Base-by-base conservation (phyloP, 163 green algal species). In the Trebouxiophyceae sp. region DNA sequence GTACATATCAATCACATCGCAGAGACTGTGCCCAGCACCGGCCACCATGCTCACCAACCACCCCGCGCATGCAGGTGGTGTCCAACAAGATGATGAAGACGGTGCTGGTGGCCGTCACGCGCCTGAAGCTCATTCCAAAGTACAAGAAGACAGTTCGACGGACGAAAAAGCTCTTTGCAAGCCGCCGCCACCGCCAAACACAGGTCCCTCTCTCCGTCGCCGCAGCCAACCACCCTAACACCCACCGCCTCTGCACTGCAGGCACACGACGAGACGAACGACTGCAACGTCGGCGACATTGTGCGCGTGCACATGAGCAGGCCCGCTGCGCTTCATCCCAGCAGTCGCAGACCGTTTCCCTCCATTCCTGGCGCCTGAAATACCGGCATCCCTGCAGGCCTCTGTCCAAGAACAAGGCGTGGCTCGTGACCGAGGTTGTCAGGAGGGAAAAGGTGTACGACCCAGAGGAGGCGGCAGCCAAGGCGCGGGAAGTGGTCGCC, bases 31-130 rank as follows among this genome's bases (percentile, higher is more conserved):
- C n/a, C n/a, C n/a, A n/a, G n/a, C n/a, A n/a, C n/a, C n/a, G n/a
- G n/a, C n/a, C n/a, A n/a, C n/a, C n/a, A n/a, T 50, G 39, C 39
- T 50, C 16, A 50, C 39, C 39, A 8, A 50, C 8, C 39, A n/a
- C 8, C 39, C 39, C 16, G 39, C 39, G 8, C 31, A 26, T 70
- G 65, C 70, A 86, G 79, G 79, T 86, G 31, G 65, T 86, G 4
- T 86, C 80, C 19, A 84, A 82, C 54, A 63, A 63, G 20, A 86
- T 86, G 80, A 57, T 78, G 6, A 86, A 86, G 65, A 81, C 77
- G 12, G 67, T 86, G 2, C 60, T 84, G 30, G 77, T 86, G 28
- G 78, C 74, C 2, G 65, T 86, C 12, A 64, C 72, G n/a, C 57
- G 77, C 2, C 32, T 81, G 31, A 69, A 75, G 16, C 45, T 59